Percentiles rank a stretch among this genome's conserved stretches.
Conservation (phyloP, 2,329 filamentous ascomycete species). For the Ophioceras dolichostomum region DNA sequence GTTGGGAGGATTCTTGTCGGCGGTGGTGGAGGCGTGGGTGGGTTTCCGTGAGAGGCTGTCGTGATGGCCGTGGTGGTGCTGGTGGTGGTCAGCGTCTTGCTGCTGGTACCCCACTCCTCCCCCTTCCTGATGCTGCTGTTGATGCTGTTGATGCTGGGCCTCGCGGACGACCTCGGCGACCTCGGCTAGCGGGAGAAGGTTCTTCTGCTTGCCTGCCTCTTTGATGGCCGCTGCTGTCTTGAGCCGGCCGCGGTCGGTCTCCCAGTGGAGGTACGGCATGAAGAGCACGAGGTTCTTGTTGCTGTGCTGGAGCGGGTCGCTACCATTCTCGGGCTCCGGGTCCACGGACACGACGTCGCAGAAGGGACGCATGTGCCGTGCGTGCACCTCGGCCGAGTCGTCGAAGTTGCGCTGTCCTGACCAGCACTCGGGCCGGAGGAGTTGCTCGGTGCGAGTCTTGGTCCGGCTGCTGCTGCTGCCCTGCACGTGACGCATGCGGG, state of each 20-base stretch:
- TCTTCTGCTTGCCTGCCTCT: not conserved
- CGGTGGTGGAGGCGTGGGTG: not conserved
- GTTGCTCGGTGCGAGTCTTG: conserved; percentile 9
- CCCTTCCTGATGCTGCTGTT: not conserved
- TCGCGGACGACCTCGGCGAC: not conserved
- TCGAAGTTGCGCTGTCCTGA: conserved; percentile 18
- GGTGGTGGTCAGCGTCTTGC: not conserved
- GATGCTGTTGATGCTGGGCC: not conserved
- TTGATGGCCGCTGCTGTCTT: conserved; percentile 16
- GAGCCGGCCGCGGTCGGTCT: conserved; percentile 19
- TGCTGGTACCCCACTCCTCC: no score
- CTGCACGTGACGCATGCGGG: not conserved
- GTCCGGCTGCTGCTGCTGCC: no score
- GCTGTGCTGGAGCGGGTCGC: not conserved
- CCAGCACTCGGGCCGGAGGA: conserved; percentile 20
- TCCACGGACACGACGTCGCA: not conserved
- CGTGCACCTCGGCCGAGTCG: conserved; percentile 13
- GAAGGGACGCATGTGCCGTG: conserved; percentile 20
- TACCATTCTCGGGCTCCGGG: not conserved
- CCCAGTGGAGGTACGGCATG: conserved; percentile 29
- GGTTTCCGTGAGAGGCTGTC: not conserved
- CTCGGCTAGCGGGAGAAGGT: not conserved
- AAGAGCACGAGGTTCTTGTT: conserved; percentile 17
- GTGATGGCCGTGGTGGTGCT: not conserved
- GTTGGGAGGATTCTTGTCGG: no score